These are phyloP conservation scores for Quillaja saponaria DNA, from an alignment of 306 rosid genomes.

Conservation along the genomic window DNA sequence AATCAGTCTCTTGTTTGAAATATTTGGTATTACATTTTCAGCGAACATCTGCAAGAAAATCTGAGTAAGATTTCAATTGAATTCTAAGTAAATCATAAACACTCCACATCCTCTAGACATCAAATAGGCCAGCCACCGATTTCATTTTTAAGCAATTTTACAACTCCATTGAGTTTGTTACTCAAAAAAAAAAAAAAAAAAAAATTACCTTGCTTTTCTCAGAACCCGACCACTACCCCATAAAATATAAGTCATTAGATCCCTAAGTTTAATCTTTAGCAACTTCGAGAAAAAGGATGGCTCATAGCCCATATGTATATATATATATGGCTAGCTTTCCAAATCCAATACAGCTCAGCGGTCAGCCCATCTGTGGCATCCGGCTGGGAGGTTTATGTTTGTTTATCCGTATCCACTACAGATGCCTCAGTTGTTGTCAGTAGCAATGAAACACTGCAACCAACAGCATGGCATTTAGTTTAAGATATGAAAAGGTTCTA, in stretches of 20 bases:
- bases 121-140: too few species aligned
- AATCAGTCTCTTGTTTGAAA: too few species aligned
- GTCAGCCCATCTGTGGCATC: constrained; percentile 73
- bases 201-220: too few species aligned
- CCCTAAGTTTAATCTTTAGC: constrained; percentile 7
- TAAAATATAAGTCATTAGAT: constrained; percentile 19
- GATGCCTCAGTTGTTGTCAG: constrained; percentile 83
- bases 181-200: too few species aligned
- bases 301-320: constrained; percentile 16
- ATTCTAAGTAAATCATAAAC: too few species aligned
- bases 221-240: constrained; percentile 3
- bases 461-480: constrained; percentile 13
- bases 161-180: too few species aligned
- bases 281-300: constrained; percentile 16
- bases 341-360: too few species aligned
- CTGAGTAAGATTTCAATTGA: too few species aligned
- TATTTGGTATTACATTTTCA: too few species aligned
- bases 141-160: too few species aligned
- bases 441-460: constrained; percentile 68
- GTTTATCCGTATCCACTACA: constrained; percentile 54
- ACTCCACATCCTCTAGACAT: too few species aligned
- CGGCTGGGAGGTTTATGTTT: constrained; percentile 65
- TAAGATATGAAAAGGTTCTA: background rate
- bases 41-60: too few species aligned
- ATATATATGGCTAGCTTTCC: constrained; percentile 42